These are phyloP conservation scores for Elongisporangium undulatum DNA, from an alignment of 352 stramenopile species.

Conservation along the genomic window DNA sequence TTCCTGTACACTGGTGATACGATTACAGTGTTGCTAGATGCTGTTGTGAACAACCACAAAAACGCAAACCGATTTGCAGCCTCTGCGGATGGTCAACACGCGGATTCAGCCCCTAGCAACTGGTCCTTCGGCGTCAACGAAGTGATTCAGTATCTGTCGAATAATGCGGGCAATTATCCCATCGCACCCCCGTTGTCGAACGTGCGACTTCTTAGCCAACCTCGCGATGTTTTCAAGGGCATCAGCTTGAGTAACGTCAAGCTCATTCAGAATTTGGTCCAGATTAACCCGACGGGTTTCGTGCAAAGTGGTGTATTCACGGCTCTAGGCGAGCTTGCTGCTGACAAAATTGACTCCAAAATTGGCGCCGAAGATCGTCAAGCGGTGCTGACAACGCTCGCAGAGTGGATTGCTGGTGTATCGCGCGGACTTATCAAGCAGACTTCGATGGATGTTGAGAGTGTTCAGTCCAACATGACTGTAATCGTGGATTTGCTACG, in stretches of 20 bases:
- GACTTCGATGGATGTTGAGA: constrained; percentile 11
- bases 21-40: constrained; percentile 25
- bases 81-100: constrained; percentile 66
- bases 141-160: constrained; percentile 46
- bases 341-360: constrained; percentile 32
- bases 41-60: constrained; percentile 46
- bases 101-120: constrained; percentile 55
- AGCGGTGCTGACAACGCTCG: constrained; percentile 45
- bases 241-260: constrained; percentile 31
- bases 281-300: constrained; percentile 32
- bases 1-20: constrained; percentile 46
- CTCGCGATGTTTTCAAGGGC: constrained; percentile 26
- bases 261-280: constrained; percentile 44
- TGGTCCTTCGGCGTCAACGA: constrained; percentile 78
- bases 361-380: constrained; percentile 55
- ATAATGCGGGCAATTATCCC: constrained; percentile 35
- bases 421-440: constrained; percentile 35
- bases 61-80: constrained; percentile 52
- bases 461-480: constrained; percentile 8
- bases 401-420: constrained; percentile 44
- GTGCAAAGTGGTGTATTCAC: constrained; percentile 17
- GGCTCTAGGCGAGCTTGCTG: constrained; percentile 24
- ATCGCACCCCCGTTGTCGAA: constrained; percentile 45
- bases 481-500: constrained; percentile 31
- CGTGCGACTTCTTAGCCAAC: constrained; percentile 51